A percentile compares a stretch with the other conserved stretches of the same genome.
These are phyloP conservation scores for Pseudophaeomoniella oleicola DNA, from an alignment of 2,329 filamentous ascomycete species.

Conservation along the genomic window DNA sequence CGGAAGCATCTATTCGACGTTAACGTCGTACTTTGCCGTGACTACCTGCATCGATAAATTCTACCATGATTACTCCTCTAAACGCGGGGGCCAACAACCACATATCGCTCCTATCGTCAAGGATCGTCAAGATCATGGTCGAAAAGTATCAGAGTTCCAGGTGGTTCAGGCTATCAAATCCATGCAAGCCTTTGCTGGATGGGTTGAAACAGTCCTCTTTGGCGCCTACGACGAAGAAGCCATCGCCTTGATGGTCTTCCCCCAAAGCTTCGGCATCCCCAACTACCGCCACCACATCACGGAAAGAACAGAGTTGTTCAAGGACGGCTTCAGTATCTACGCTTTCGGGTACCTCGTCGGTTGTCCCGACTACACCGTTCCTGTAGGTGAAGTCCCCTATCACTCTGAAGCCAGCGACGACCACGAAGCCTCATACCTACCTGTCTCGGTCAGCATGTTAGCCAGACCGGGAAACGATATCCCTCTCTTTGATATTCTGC, in stretches of 20 bases:
- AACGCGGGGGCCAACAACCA: conserved; percentile 28
- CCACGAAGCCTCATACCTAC: conserved; percentile 18
- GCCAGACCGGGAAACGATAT: conserved; percentile 18
- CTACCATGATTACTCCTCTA: conserved; percentile 33
- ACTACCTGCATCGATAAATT: conserved; percentile 32
- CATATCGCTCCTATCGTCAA: conserved; percentile 36
- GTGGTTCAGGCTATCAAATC: conserved; percentile 31
- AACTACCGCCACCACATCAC: conserved; percentile 9
- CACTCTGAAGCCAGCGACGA: conserved; percentile 11
- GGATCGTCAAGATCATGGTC: conserved; percentile 32
- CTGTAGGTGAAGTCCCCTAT: conserved; percentile 25
- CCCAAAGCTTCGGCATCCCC: conserved; percentile 8
- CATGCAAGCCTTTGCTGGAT: conserved; percentile 33
- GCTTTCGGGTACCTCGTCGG: conserved; percentile 15
- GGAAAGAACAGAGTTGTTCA: conserved; percentile 17
- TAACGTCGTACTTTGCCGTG: conserved; percentile 34
- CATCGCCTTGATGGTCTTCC: conserved; percentile 9
- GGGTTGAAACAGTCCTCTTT: conserved; percentile 16
- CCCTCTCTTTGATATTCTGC: conserved; percentile 11
- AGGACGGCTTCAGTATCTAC: conserved; percentile 30
- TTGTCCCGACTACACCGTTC: conserved; percentile 27
- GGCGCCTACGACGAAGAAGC: conserved; percentile 9
- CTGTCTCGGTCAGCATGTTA: conserved; percentile 18
- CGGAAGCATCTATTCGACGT: conserved; percentile 29
- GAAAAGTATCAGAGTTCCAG: conserved; percentile 21